A percentile compares a stretch with the other conserved stretches of the same genome.
These are phyloP conservation scores for Cladochytrium tenue DNA, from an alignment of 371 early-diverging fungal genomes.

Conservation along the genomic window DNA sequence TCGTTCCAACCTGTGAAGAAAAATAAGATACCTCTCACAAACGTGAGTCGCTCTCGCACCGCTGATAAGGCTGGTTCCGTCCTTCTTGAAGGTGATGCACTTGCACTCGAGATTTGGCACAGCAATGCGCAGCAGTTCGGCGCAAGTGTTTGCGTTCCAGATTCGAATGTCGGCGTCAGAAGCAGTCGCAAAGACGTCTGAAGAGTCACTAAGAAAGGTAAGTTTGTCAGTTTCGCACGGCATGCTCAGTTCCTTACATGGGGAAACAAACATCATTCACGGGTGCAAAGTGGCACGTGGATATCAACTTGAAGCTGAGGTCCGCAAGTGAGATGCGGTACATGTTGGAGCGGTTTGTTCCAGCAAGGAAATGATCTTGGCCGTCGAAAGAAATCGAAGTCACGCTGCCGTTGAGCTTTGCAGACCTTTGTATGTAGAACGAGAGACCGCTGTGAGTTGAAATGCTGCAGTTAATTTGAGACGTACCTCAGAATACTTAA, in stretches of 20 bases:
- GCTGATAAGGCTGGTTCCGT: constrained; percentile 48
- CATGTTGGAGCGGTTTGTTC: constrained; percentile 50
- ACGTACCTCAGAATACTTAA: constrained; percentile 50
- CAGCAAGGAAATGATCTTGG: constrained; percentile 37
- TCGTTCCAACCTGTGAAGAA: constrained; percentile 55
- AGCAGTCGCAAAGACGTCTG: constrained; percentile 58
- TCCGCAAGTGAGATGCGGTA: constrained; percentile 35
- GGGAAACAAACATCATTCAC: constrained; percentile 59
- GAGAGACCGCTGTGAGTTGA: neutral
- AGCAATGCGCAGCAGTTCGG: constrained; percentile 50
- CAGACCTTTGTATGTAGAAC: constrained; percentile 21
- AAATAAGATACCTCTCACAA: neutral
- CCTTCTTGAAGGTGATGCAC: constrained; percentile 56
- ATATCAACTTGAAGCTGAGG: constrained; percentile 33
- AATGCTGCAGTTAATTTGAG: neutral
- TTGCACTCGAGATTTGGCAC: constrained; percentile 60
- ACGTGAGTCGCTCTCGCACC: constrained; percentile 23
- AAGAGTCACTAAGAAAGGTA: constrained; percentile 36
- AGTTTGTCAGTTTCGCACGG: neutral
- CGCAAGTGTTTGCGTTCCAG: constrained; percentile 49
- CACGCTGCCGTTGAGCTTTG: constrained; percentile 55
- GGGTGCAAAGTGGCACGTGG: constrained; percentile 51
- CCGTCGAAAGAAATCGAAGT: constrained; percentile 50
- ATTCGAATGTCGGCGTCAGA: constrained; percentile 55
- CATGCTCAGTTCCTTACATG: neutral